phyloP scores from a whole-genome alignment of 2,329 filamentous ascomycete species.

The Diaporthe destruens region DNA sequence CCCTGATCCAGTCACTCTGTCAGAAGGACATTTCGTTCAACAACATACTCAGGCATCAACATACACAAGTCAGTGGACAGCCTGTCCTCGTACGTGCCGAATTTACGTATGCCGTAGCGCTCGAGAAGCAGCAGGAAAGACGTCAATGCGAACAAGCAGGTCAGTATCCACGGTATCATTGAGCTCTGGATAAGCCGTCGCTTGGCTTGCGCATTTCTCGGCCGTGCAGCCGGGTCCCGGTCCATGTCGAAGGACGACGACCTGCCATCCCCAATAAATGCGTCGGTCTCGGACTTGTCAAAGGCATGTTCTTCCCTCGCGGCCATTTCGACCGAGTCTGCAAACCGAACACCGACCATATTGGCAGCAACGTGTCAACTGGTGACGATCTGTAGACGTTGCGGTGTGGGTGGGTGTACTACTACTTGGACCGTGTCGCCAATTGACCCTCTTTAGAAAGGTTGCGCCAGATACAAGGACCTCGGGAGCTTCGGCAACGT shows the following conservation, averaged over 20 bases:
- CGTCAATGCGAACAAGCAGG: constrained; percentile 39
- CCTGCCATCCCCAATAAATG: constrained; percentile 10
- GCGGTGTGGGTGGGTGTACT: not conserved
- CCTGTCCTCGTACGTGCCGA: constrained; percentile 40
- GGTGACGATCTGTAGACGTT: no score
- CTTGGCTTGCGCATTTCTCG: constrained; percentile 8
- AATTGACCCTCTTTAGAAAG: not conserved
- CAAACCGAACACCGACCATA: constrained; percentile 26
- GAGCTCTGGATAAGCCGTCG: constrained; percentile 27
- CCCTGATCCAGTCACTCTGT: constrained; percentile 12
- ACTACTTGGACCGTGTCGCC: not conserved
- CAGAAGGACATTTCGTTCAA: not conserved
- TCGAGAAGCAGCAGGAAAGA: constrained; percentile 40
- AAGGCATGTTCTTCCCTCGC: not conserved
- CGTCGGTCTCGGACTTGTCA: constrained; percentile 17
- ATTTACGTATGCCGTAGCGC: constrained; percentile 34
- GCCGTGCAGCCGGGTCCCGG: constrained; percentile 6
- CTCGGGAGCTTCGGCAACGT: not conserved
- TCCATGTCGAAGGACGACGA: constrained; percentile 28
- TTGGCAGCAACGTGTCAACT: not conserved
- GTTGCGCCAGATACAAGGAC: not conserved
- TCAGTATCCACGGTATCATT: constrained; percentile 40
- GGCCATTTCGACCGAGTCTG: constrained; percentile 23
- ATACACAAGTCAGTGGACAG: constrained; percentile 39
- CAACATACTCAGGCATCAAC: not conserved